These are phyloP conservation scores for Calonectria hawksworthii DNA, from an alignment of 2,329 filamentous ascomycete species.

Conservation along the genomic window DNA sequence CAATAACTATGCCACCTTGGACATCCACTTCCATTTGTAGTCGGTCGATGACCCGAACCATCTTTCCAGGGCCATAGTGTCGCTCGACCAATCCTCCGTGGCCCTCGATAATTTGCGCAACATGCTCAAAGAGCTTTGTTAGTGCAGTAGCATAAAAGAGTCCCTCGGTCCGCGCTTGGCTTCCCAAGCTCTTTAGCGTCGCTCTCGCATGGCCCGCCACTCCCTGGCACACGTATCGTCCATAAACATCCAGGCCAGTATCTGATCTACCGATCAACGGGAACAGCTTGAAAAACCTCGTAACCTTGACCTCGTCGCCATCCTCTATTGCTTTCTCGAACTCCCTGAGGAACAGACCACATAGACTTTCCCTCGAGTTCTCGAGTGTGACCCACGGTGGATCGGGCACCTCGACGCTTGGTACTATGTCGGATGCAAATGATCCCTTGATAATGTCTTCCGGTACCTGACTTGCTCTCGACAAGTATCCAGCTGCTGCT, in stretches of 20 bases:
- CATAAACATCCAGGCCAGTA: conserved; percentile 94
- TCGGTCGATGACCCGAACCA: conserved; percentile 93
- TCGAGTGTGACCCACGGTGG: conserved; percentile 89
- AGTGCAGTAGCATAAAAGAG: conserved; percentile 94
- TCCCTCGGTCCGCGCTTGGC: conserved; percentile 71
- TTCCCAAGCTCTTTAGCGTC: conserved; percentile 77
- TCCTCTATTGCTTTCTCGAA: conserved; percentile 93
- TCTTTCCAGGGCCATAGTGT: conserved; percentile 93
- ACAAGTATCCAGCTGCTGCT: conserved; percentile 90
- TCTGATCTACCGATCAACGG: conserved; percentile 91
- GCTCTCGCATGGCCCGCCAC: conserved; percentile 87
- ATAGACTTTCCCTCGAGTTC: conserved; percentile 89
- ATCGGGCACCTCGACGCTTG: conserved; percentile 95
- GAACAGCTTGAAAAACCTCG: conserved; percentile 98
- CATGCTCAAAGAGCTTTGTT: conserved; percentile 95
- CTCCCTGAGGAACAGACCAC: conserved; percentile 90
- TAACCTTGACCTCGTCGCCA: conserved; percentile 90
- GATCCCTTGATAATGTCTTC: conserved; percentile 83
- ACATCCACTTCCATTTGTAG: conserved; percentile 96
- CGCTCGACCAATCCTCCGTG: conserved; percentile 92
- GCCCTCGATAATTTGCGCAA: conserved; percentile 94
- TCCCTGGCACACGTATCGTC: conserved; percentile 94
- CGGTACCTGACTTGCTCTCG: conserved; percentile 85
- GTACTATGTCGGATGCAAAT: conserved; percentile 93
- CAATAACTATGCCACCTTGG: conserved; percentile 94